phyloP scores from a whole-genome alignment of 495 filamentous ascomycete genomes.

The Aspergillus avenaceus region DNA sequence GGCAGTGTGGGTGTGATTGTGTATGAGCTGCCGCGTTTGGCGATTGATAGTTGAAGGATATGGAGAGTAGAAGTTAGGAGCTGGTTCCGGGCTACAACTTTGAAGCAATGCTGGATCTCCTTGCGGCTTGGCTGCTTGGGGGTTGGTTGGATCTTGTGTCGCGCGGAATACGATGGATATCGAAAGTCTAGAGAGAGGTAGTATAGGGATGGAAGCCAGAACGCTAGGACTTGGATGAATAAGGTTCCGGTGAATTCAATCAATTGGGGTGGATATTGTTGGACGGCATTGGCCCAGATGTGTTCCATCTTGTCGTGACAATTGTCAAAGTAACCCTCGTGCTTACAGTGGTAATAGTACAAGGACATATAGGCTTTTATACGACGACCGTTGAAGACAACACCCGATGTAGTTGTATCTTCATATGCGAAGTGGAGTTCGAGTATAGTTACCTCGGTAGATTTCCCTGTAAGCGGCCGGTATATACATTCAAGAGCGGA shows the following conservation, averaged over 20 bases:
- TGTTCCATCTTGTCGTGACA: background rate
- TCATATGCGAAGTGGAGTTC: background rate
- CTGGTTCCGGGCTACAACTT: slow-evolving; percentile 45
- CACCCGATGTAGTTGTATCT: background rate
- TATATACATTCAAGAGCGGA: background rate
- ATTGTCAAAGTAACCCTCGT: too few relatives aligned
- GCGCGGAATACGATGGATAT: slow-evolving; percentile 43
- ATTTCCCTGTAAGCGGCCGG: background rate
- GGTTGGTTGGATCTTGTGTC: slow-evolving; percentile 54
- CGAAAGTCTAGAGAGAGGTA: slow-evolving; percentile 40
- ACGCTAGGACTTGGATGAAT: slow-evolving; percentile 42
- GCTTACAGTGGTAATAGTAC: too few relatives aligned
- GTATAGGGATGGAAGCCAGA: slow-evolving; percentile 44
- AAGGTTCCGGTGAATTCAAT: slow-evolving; percentile 35
- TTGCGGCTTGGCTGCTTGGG: slow-evolving; percentile 43
- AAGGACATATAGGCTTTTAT: too few relatives aligned
- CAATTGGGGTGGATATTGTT: slow-evolving; percentile 18
- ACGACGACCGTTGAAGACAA: background rate
- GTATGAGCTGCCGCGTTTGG: slow-evolving; percentile 24
- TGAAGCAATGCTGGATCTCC: slow-evolving; percentile 43
- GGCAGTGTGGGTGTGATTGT: slow-evolving; percentile 31
- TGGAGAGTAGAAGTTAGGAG: slow-evolving; percentile 36
- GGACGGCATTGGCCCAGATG: slow-evolving; percentile 25
- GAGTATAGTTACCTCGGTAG: background rate
- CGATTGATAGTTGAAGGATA: slow-evolving; percentile 22